Conservation (phyloP, 2,329 filamentous ascomycete genomes). For the Aureobasidium uvarum region DNA sequence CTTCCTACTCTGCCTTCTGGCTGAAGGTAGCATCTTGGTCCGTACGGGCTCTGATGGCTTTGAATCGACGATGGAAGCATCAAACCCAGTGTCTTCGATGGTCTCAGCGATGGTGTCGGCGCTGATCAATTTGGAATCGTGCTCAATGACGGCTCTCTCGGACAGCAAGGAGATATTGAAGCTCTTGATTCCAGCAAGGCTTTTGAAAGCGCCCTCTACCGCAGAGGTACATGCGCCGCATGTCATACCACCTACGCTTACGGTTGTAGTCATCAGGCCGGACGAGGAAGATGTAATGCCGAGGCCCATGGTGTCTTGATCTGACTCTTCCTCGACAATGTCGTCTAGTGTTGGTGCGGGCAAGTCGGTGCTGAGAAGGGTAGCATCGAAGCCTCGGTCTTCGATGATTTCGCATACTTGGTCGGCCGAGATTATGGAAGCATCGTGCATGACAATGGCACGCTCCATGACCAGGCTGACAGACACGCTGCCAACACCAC, state of each 20-base stretch:
- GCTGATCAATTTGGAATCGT: conserved; percentile 72
- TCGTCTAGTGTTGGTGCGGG: conserved; percentile 33
- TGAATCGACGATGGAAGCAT: conserved; percentile 78
- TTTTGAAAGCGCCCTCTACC: conserved; percentile 88
- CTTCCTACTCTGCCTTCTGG: conserved; percentile 42
- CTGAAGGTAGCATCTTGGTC: conserved; percentile 36
- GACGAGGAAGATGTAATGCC: conserved; percentile 29
- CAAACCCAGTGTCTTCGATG: conserved; percentile 90
- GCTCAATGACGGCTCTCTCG: conserved; percentile 91
- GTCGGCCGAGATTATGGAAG: conserved; percentile 68
- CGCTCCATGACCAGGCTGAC: conserved; percentile 95
- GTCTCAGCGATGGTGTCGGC: conserved; percentile 76
- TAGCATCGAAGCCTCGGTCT: conserved; percentile 86
- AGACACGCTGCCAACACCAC: conserved; percentile 81
- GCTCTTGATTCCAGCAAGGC: conserved; percentile 73
- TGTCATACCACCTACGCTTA: conserved; percentile 81
- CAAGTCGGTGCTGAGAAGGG: conserved; percentile 44
- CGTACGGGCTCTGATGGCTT: conserved; percentile 48
- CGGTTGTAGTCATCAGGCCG: conserved; percentile 78
- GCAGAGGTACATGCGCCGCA: conserved; percentile 95
- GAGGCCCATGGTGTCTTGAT: conserved; percentile 30
- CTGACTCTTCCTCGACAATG: conserved; percentile 29
- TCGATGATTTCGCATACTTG: conserved; percentile 82
- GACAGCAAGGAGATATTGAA: conserved; percentile 93
- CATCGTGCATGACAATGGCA: conserved; percentile 87